These are phyloP conservation scores for Botrytis elliptica DNA, from an alignment of 2,329 filamentous ascomycete genomes.

Conservation along the genomic window DNA sequence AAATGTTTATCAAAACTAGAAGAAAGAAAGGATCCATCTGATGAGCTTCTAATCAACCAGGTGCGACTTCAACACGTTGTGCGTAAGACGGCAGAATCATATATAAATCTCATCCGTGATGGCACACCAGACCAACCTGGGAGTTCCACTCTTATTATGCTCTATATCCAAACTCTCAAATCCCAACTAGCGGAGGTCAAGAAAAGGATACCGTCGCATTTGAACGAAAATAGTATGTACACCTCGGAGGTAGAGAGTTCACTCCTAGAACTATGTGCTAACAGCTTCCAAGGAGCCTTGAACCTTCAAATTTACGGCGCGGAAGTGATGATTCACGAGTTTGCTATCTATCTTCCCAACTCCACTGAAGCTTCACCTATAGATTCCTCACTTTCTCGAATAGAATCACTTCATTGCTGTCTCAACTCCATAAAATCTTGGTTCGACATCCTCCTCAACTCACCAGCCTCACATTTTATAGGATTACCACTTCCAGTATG, in stretches of 20 bases:
- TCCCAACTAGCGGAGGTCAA: constrained; percentile 5
- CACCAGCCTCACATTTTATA: neutral
- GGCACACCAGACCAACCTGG: neutral
- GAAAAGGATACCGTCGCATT: constrained; percentile 4
- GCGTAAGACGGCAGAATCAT: neutral
- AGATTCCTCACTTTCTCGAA: constrained; percentile 1
- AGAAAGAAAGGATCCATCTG: constrained; percentile 1
- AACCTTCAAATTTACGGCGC: constrained; percentile 10
- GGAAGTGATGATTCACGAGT: constrained; percentile 7
- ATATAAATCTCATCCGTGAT: constrained; percentile 13
- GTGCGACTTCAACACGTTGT: constrained; percentile 6
- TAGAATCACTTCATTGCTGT: neutral
- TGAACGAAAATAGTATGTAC: neutral
- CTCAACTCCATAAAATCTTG: constrained; percentile 11
- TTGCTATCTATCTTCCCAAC: constrained; percentile 11
- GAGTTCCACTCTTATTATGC: neutral
- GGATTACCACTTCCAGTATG: constrained; percentile 5
- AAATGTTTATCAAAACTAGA: constrained; percentile 3
- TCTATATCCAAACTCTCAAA: constrained; percentile 13
- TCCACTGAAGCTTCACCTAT: neutral
- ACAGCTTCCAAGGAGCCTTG: neutral
- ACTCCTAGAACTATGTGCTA: neutral
- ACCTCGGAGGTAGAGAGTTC: neutral
- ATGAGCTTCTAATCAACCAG: constrained; percentile 3
- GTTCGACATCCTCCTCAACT: constrained; percentile 4